These are phyloP conservation scores for Populus simonii DNA, from an alignment of 345 rosid species.

Conservation along the genomic window DNA sequence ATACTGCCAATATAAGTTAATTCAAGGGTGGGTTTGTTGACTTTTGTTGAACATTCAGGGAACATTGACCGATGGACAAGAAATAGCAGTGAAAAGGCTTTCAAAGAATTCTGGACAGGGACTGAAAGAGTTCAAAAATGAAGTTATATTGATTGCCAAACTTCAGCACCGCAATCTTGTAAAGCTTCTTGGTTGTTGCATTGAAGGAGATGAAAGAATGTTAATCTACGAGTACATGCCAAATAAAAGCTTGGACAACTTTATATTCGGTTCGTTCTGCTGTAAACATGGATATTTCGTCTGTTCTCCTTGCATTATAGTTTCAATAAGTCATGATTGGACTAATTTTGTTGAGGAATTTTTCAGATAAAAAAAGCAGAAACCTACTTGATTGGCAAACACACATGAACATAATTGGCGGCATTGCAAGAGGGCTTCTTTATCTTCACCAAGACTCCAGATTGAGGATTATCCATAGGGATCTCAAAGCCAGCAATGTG, in stretches of 20 bases:
- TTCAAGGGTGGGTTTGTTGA: neutral
- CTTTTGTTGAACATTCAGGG: slow-evolving; percentile 27
- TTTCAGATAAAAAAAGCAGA: neutral
- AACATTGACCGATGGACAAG: slow-evolving; percentile 32
- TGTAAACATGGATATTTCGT: neutral
- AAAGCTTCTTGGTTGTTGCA: slow-evolving; percentile 36
- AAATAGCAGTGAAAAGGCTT: slow-evolving; percentile 54
- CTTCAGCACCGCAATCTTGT: slow-evolving; percentile 54
- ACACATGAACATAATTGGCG: slow-evolving; percentile 6
- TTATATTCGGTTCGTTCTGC: slow-evolving; percentile 29
- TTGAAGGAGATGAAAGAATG: slow-evolving; percentile 27
- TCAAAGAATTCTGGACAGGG: slow-evolving; percentile 47
- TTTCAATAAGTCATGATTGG: neutral
- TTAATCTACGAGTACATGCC: slow-evolving; percentile 33
- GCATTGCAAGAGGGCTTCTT: slow-evolving; percentile 28
- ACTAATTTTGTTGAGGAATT: neutral
- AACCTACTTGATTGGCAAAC: slow-evolving; percentile 11
- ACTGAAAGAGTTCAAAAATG: slow-evolving; percentile 43
- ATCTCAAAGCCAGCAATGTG: slow-evolving; percentile 20
- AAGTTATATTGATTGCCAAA: slow-evolving; percentile 41
- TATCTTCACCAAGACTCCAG: slow-evolving; percentile 32
- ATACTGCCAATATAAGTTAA: neutral
- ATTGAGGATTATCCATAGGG: slow-evolving; percentile 24
- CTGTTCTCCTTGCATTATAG: neutral
- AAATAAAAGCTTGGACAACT: slow-evolving; percentile 35